Base-by-base conservation (phyloP, 2,329 filamentous ascomycete species). In the Coniella vitis region DNA sequence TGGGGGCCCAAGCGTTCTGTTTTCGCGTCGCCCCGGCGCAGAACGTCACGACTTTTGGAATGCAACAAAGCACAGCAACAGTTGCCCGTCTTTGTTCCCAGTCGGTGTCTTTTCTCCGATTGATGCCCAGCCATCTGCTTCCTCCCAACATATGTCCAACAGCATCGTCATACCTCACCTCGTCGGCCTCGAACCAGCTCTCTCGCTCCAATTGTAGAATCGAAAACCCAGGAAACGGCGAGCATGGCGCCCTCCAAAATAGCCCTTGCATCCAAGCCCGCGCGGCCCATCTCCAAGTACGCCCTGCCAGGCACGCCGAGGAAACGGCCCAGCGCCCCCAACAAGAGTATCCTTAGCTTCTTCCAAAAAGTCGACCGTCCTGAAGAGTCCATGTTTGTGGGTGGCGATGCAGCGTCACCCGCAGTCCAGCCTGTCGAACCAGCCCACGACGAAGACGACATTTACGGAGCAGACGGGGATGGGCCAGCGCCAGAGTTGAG, bases 281-380 rank as follows among this genome's bases (percentile, higher is more conserved):
- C 42, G 45, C 42, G 42, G 4, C 45, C 52, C 25, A 29, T 37
- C 22, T 19, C 45, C 25, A 46, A 37, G 14, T 2, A 5, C n/a
- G 19, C 52, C 34, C 31, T n/a, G 12, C 25, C 35, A 16, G 68
- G 66, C 55, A 69, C 65, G 44, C 60, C 69, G 3, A 57, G 58
- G 17, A 69, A 68, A 35, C 42, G 52, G 9, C 19, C 38, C 12
- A 52, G 52, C 13, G 14, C 45, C 7, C 41, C 68, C 69, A 87
- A 87, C 57, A 71, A 73, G 7, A 88, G 82, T 54, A 88, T 89
- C 29, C 66, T 88, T 13, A 87, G 67, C 54, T 90, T 88, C 63
- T 90, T 90, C 61, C 82, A 86, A 59, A 89, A 87, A 60, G 72
- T 78, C 0, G 75, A 79, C 35, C 75, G 77, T 45, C 69, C 75